Percentiles rank a stretch among this genome's conserved stretches.
Conservation (phyloP, 805 yeast species). For the Candida golubevii region DNA sequence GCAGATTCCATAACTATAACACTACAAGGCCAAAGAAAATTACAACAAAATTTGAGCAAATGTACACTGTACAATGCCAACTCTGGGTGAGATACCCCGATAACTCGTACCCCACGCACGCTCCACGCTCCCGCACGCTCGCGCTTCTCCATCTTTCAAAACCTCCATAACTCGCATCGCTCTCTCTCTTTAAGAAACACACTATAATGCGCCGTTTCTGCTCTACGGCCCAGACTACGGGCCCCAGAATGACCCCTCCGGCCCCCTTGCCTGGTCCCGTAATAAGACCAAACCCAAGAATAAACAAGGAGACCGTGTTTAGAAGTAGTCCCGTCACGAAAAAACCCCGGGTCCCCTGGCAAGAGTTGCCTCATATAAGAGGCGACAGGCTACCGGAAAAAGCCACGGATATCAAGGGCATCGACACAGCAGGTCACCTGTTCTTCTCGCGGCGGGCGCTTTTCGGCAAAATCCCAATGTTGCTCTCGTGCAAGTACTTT, state of each 20-base stretch:
- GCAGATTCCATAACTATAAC: too few species aligned
- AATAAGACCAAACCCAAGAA: constrained; percentile 2
- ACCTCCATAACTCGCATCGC: too few species aligned
- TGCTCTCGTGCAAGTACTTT: constrained; percentile 21
- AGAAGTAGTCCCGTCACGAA: constrained; percentile 2
- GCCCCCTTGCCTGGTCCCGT: not conserved
- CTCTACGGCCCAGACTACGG: not conserved
- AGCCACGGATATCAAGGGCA: constrained; percentile 35
- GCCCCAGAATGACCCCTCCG: not conserved
- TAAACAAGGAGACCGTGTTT: constrained; percentile 1
- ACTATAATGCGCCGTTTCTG: constrained; percentile 1
- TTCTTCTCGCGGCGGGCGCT: constrained; percentile 9
- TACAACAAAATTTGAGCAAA: too few species aligned
- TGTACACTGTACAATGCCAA: too few species aligned
- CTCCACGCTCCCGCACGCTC: too few species aligned
- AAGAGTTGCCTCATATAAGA: constrained; percentile 13
- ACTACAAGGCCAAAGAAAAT: too few species aligned
- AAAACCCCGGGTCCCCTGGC: constrained; percentile 6
- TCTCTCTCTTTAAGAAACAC: not conserved
- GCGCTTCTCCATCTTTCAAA: too few species aligned
- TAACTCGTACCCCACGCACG: too few species aligned
- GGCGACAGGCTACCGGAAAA: constrained; percentile 19
- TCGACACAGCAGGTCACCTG: constrained; percentile 22
- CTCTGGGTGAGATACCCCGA: too few species aligned
- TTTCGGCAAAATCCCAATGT: constrained; percentile 14